Percentiles rank a stretch among this genome's conserved stretches.
Conservation (phyloP, 2,329 filamentous ascomycete genomes). For the Thermomyces lanuginosus region DNA sequence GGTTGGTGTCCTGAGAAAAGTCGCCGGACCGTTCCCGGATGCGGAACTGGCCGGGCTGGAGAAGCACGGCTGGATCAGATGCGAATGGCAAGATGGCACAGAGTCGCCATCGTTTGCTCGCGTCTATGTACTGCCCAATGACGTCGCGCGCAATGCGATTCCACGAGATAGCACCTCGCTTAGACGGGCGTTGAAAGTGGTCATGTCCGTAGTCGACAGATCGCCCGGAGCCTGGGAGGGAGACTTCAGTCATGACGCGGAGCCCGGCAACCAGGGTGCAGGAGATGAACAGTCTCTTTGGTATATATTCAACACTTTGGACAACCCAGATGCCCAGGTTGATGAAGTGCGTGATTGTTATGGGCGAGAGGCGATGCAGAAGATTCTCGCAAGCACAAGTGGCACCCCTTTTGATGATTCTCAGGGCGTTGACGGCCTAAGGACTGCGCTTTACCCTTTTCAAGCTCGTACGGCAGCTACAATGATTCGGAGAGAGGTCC, state of each 20-base stretch:
- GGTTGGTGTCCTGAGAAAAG: conserved; percentile 16
- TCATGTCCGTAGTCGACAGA: conserved; percentile 26
- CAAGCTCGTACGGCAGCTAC: conserved; percentile 63
- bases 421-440: conserved; percentile 20
- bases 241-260: conserved; percentile 5
- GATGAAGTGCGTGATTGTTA: conserved; percentile 16
- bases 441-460: conserved; percentile 55
- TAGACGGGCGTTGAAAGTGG: conserved; percentile 19
- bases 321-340: conserved; percentile 22
- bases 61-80: conserved; percentile 22
- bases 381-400: conserved; percentile 14
- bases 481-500: conserved; percentile 69
- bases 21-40: conserved; percentile 7
- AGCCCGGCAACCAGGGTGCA: conserved; percentile 7
- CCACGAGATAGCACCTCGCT: conserved; percentile 19
- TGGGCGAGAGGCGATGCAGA: conserved; percentile 21
- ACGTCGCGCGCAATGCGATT: conserved; percentile 19
- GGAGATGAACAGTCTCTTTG: conserved; percentile 30
- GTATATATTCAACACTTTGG: conserved; percentile 35
- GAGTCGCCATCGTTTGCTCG: conserved; percentile 11
- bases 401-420: conserved; percentile 7
- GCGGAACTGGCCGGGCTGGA: conserved; percentile 14
- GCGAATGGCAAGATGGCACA: conserved; percentile 9
- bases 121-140: conserved; percentile 27
- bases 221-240: conserved; percentile 26